Base-by-base conservation (phyloP, 192 early-diverging fungal genomes). In the Lobulomyces angularis region DNA sequence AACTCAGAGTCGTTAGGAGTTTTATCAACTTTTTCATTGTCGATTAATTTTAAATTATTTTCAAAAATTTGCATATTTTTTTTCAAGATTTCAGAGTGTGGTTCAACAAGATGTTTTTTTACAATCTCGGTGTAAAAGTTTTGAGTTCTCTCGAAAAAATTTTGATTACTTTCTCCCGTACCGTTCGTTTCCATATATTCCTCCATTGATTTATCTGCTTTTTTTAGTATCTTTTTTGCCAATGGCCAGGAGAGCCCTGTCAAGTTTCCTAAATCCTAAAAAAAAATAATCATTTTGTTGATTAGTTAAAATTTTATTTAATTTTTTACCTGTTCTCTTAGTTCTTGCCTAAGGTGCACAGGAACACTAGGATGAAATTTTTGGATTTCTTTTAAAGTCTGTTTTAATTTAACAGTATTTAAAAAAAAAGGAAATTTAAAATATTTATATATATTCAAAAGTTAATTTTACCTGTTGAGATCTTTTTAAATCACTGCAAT, bases 381-480 rank as follows among this genome's bases (percentile, higher is more conserved):
- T 28, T 53, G 50, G 46, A 68, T 61, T 41, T 59, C 61, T 3
- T 58, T 21, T 16, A 61, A 43, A 9, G 65, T 68, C 65, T 67
- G 21, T 20, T 6, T 53, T 6, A 4, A 27, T 25, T 25, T n/a
- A n/a, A n/a, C n/a, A n/a, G n/a, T n/a, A n/a, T n/a, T n/a, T n/a
- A n/a, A n/a, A n/a, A n/a, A n/a, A n/a, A n/a, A n/a, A n/a, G n/a
- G n/a, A n/a, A n/a, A n/a, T n/a, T n/a, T n/a, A n/a, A n/a, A n/a
- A n/a, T n/a, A n/a, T n/a, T n/a, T n/a, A n/a, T n/a, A n/a, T n/a
- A n/a, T n/a, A n/a, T n/a, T n/a, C n/a, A n/a, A n/a, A n/a, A n/a
- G n/a, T n/a, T n/a, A n/a, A n/a, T n/a, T 35, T 4, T 50, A 64
- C 65, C 56, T 65, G 58, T 21, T 56, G 46, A 14, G 55, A 50